Base-by-base conservation (phyloP, 208 protist species). In the Trypanosoma caninum region DNA sequence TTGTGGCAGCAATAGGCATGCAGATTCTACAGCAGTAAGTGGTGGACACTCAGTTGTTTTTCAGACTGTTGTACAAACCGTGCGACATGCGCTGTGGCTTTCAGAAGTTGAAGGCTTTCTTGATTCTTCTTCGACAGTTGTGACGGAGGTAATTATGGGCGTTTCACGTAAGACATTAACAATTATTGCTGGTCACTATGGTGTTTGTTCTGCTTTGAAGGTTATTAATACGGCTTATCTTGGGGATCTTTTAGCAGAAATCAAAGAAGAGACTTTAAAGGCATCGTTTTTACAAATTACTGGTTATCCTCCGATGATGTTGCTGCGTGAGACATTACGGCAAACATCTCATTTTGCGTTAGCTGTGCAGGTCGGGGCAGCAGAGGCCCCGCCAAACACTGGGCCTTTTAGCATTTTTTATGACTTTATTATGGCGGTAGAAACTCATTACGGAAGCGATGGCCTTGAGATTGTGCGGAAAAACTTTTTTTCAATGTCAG, bases 141-240 rank as follows among this genome's bases (percentile, higher is more conserved):
- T 52, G 41, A 58, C 77, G 1, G 56, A 70, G 30, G 47, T 82
- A 2, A 63, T 82, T 8, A 72, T 74, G 0, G 27, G 53, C 3
- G 67, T 91, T n/a, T 50, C 72, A 13, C 69, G 81, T 3, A 76
- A 81, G n/a, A 87, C 76, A n/a, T 44, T 82, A 53, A 67, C 70
- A 57, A 61, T 91, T 40, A 68, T 82, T 0, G 81, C 72, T 0
- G 55, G 79, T 3, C 45, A 91, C 47, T 93, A 93, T 70, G 83
- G 87, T 31, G 65, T 91, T n/a, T 54, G 63, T 2, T 74, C 65
- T 2, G 30, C 37, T 3, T 67, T 76, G 3, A 68, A 69, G 1
- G 9, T 14, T n/a, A 68, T 90, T 14, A 67, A 65, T 28, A 54
- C 42, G 3, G 38, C 23, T 0, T 61, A 59, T 3, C 53, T 93